Evolutionary conservation across 257 asterid species (phyloP).

Genomic region (Fraxinus quadrangulata): DNA sequence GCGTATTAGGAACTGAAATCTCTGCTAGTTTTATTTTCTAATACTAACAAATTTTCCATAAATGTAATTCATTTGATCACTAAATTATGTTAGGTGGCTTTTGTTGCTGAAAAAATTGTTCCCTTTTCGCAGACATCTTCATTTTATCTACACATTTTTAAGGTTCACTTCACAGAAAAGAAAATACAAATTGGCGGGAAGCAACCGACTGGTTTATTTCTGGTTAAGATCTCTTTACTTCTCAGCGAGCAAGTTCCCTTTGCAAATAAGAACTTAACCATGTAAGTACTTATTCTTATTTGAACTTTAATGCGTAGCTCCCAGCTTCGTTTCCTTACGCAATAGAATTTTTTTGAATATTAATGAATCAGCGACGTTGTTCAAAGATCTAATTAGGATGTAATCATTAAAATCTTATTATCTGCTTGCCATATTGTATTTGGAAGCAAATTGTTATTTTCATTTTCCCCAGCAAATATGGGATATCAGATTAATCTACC

Average conservation of each 20-base stretch:
- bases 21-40: constrained; percentile 12
- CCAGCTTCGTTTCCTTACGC: constrained; percentile 12
- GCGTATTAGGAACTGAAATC: background rate
- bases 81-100: constrained; percentile 21
- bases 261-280: constrained; percentile 61
- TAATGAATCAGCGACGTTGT: background rate
- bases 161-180: constrained; percentile 80
- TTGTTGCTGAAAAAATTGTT: constrained; percentile 23
- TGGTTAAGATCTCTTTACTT: constrained; percentile 65
- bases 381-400: background rate
- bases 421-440: background rate
- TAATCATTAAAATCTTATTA: background rate
- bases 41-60: background rate
- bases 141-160: constrained; percentile 81
- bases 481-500: background rate
- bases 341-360: constrained; percentile 6
- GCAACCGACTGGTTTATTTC: constrained; percentile 86
- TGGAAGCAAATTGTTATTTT: constrained; percentile 4
- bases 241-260: constrained; percentile 90
- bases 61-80: background rate
- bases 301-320: constrained; percentile 19
- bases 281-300: constrained; percentile 54
- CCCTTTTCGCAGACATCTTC: constrained; percentile 79
- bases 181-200: constrained; percentile 87
- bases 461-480: background rate